Conservation (phyloP, 2,329 filamentous ascomycete species). For the Neoscytalidium dimidiatum region DNA sequence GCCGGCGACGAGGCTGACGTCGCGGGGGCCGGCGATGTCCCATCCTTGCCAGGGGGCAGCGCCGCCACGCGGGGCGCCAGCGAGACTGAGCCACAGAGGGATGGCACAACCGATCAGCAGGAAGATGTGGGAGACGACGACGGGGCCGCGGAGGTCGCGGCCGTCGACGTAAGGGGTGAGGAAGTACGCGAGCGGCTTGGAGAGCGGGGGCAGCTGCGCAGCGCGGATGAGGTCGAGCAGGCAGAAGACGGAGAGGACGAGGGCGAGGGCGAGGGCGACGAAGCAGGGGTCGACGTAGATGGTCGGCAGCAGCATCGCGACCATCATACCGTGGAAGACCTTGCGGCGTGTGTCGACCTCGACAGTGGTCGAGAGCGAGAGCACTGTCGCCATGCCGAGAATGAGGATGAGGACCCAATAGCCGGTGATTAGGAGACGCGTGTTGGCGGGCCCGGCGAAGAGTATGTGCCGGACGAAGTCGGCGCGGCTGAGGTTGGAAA, state of each 20-base stretch:
- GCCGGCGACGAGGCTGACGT: slow-evolving; percentile 88
- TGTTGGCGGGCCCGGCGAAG: slow-evolving; percentile 74
- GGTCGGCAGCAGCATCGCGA: slow-evolving; percentile 87
- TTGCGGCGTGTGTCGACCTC: slow-evolving; percentile 96
- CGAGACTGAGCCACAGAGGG: slow-evolving; percentile 85
- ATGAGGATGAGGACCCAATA: slow-evolving; percentile 75
- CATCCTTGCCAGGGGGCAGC: slow-evolving; percentile 65
- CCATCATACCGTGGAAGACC: slow-evolving; percentile 98
- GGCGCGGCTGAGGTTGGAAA: slow-evolving; percentile 39
- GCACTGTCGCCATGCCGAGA: slow-evolving; percentile 72
- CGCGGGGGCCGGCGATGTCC: slow-evolving; percentile 65
- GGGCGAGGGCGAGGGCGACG: slow-evolving; percentile 73
- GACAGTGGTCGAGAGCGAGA: slow-evolving; percentile 68
- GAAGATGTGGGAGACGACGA: slow-evolving; percentile 96
- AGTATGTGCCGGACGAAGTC: slow-evolving; percentile 63
- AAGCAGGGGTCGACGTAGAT: slow-evolving; percentile 86
- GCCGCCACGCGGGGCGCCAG: slow-evolving; percentile 63
- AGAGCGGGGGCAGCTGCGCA: slow-evolving; percentile 86
- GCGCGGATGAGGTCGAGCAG: slow-evolving; percentile 87
- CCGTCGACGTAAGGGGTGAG: slow-evolving; percentile 94
- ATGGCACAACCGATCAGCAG: slow-evolving; percentile 93
- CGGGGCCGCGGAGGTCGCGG: slow-evolving; percentile 85
- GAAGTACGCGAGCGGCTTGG: slow-evolving; percentile 81
- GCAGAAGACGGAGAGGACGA: slow-evolving; percentile 82
- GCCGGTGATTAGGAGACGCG: slow-evolving; percentile 71